These are phyloP conservation scores for Simmondsia chinensis DNA, from an alignment of 148 eudicot genomes.

Conservation along the genomic window DNA sequence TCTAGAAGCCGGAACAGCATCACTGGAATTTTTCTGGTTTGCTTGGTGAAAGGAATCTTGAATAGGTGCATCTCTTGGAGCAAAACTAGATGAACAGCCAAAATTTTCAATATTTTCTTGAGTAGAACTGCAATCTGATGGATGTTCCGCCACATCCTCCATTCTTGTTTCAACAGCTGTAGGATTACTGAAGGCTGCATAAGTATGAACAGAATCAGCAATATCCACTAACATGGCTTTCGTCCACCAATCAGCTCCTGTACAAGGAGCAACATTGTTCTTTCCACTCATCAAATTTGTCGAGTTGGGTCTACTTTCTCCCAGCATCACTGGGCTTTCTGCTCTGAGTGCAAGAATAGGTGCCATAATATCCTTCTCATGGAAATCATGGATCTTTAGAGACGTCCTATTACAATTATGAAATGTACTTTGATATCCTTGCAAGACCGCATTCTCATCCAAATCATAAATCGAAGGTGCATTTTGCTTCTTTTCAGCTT, in stretches of 20 bases:
- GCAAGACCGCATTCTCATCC: slow-evolving; percentile 5
- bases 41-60: background rate
- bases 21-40: slow-evolving; percentile 7
- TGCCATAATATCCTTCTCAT: slow-evolving; percentile 2
- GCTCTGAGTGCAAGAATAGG: slow-evolving; percentile 12
- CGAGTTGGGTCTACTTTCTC: slow-evolving; percentile 6
- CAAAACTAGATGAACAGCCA: slow-evolving; percentile 3
- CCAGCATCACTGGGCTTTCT: slow-evolving; percentile 13
- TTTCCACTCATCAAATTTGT: slow-evolving; percentile 1
- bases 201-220: slow-evolving; percentile 12
- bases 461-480: slow-evolving; percentile 3
- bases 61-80: background rate
- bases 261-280: slow-evolving; percentile 9
- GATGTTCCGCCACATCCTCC: slow-evolving; percentile 14
- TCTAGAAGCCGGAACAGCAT: slow-evolving; percentile 3
- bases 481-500: slow-evolving; percentile 8
- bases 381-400: slow-evolving; percentile 7
- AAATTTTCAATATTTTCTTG: slow-evolving; percentile 12
- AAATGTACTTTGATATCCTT: slow-evolving; percentile 7
- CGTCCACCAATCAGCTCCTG: slow-evolving; percentile 17
- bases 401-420: slow-evolving; percentile 1
- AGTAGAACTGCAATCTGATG: slow-evolving; percentile 5
- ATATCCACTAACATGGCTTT: slow-evolving; percentile 13
- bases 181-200: slow-evolving; percentile 7
- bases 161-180: slow-evolving; percentile 12